Conservation (phyloP, 2,329 filamentous ascomycete species). For the Coniella vitis region DNA sequence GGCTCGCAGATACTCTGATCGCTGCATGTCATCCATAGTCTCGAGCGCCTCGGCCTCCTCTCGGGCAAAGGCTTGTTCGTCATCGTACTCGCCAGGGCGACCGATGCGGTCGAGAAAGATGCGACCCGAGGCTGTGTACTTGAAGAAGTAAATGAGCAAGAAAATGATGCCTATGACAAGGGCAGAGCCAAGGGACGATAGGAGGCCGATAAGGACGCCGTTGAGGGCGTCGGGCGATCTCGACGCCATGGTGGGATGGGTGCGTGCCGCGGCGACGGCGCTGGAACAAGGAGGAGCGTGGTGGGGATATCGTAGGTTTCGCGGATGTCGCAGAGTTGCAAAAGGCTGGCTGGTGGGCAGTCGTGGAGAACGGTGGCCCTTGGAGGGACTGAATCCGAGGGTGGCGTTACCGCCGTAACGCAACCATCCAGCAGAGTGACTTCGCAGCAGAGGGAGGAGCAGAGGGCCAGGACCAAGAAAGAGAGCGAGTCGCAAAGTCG, state of each 20-base stretch:
- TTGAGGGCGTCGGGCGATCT: constrained; percentile 42
- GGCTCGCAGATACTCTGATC: constrained; percentile 85
- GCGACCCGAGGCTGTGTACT: constrained; percentile 78
- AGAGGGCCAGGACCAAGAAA: background rate
- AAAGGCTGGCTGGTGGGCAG: background rate
- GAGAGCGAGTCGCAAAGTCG: background rate
- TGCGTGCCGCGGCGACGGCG: background rate
- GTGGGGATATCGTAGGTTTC: background rate
- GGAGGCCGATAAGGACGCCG: constrained; percentile 88
- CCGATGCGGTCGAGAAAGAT: constrained; percentile 92
- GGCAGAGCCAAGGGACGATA: constrained; percentile 90
- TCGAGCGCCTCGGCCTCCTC: constrained; percentile 95
- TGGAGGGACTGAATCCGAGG: constrained; percentile 7
- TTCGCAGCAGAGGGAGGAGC: background rate
- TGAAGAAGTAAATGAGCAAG: constrained; percentile 84
- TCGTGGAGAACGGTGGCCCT: constrained; percentile 3
- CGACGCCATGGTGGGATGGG: constrained; percentile 15
- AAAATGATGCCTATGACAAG: constrained; percentile 75
- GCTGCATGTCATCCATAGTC: constrained; percentile 87
- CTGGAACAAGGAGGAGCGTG: too few species aligned
- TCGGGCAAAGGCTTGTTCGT: constrained; percentile 88
- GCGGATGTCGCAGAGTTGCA: too few species aligned
- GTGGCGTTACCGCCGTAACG: constrained; percentile 20
- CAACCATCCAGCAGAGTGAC: constrained; percentile 16
- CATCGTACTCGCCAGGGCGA: constrained; percentile 91